Conservation (phyloP, 1,284 basidiomycete species). For the Ustilago cynodontis region DNA sequence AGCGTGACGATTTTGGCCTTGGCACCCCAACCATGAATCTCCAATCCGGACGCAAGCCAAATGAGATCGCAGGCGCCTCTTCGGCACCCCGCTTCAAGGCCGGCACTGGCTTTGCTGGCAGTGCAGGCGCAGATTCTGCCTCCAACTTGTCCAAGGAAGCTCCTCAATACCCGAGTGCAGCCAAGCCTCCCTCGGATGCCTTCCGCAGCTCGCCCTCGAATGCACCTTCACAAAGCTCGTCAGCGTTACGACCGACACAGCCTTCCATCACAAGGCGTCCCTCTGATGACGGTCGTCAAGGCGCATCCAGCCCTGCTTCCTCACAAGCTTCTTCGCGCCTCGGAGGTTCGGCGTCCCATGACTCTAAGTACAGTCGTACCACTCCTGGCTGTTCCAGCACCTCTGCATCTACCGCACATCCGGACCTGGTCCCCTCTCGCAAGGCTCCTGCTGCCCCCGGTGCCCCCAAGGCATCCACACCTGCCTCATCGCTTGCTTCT, state of each 20-base stretch:
- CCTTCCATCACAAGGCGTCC: conserved; percentile 31
- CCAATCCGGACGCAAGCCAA: conserved; percentile 60
- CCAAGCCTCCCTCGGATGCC: conserved; percentile 46
- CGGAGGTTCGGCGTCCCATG: conserved; percentile 40
- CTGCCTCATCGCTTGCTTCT: conserved; percentile 35
- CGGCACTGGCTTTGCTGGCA: conserved; percentile 55
- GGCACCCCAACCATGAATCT: conserved; percentile 67
- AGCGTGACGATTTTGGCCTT: conserved; percentile 78
- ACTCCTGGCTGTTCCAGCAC: conserved; percentile 13
- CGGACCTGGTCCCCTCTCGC: conserved; percentile 58
- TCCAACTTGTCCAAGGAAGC: conserved; percentile 41
- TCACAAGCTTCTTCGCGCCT: conserved; percentile 38
- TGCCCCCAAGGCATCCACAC: conserved; percentile 24
- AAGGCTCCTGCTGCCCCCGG: conserved; percentile 63
- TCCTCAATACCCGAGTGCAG: conserved; percentile 25
- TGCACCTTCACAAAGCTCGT: conserved; percentile 10
- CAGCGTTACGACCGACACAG: conserved; percentile 31
- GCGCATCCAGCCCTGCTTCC: conserved; percentile 32
- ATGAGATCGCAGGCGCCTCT: conserved; percentile 34
- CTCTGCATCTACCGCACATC: conserved; percentile 18
- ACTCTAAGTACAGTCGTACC: conserved; percentile 43
- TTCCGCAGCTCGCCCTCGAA: conserved; percentile 36
- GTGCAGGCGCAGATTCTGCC: conserved; percentile 35
- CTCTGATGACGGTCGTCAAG: conserved; percentile 44
- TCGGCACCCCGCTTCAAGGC: conserved; percentile 53